Evolutionary conservation across 2,329 filamentous ascomycete genomes (phyloP).

Genomic region (Sclerotiophoma versabilis): DNA sequence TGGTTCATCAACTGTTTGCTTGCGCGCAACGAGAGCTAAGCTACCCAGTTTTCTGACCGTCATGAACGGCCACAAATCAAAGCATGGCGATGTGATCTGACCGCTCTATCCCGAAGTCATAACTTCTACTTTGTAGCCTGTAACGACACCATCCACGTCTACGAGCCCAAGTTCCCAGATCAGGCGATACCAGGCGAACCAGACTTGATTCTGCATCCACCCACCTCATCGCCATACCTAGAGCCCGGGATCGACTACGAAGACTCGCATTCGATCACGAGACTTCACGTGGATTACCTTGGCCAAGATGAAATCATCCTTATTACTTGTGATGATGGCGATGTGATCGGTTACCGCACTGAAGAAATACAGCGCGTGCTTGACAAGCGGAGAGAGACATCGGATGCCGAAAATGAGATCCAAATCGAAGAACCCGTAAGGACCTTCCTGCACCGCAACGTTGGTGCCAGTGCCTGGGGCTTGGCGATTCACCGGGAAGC

Average conservation of each 20-base stretch:
- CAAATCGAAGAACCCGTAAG: conserved; percentile 53
- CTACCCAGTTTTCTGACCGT: conserved; percentile 21
- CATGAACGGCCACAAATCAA: conserved; percentile 31
- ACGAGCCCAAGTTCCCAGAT: conserved; percentile 53
- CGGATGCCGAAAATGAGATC: not conserved
- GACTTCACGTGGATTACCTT: conserved; percentile 53
- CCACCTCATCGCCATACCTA: conserved; percentile 41
- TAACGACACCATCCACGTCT: conserved; percentile 50
- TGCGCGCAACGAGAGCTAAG: not conserved
- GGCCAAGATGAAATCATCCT: conserved; percentile 58
- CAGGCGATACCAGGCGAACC: conserved; percentile 49
- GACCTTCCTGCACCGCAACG: conserved; percentile 77
- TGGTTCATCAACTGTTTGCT: not conserved
- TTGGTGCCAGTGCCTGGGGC: conserved; percentile 85
- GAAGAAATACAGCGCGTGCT: conserved; percentile 37
- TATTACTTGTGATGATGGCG: conserved; percentile 65
- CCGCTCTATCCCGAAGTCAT: conserved; percentile 54
- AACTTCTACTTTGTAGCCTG: conserved; percentile 60
- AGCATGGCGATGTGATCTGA: conserved; percentile 54
- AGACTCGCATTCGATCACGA: conserved; percentile 55
- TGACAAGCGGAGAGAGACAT: conserved; percentile 10
- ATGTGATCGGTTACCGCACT: conserved; percentile 54
- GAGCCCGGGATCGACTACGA: conserved; percentile 41
- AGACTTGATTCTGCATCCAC: conserved; percentile 49
- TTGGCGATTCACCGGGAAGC: conserved; percentile 80